phyloP scores from a whole-genome alignment of 129 eudicot species.

The Smallanthus sonchifolius region DNA sequence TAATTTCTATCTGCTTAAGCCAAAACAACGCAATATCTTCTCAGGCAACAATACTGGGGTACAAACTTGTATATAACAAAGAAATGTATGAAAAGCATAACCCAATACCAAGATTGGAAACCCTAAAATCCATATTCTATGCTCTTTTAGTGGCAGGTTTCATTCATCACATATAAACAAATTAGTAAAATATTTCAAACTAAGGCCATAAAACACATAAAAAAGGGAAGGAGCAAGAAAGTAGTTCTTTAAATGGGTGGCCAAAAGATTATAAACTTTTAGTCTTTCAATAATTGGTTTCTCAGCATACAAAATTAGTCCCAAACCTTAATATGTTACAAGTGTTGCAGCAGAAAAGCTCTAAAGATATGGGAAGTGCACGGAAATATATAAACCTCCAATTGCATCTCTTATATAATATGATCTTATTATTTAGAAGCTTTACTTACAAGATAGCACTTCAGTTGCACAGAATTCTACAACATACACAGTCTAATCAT shows the following conservation, averaged over 20 bases:
- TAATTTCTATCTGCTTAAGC: neutral
- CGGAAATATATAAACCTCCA: neutral
- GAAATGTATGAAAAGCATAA: neutral
- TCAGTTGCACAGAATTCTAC: neutral
- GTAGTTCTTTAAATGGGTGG: neutral
- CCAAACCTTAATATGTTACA: neutral
- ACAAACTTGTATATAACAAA: neutral
- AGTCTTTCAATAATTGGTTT: neutral
- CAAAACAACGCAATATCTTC: neutral
- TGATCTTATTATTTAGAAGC: neutral
- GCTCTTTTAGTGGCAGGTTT: neutral
- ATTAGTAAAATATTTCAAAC: neutral
- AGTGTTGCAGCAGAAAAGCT: neutral
- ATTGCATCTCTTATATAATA: conserved; percentile 3
- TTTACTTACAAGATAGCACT: neutral
- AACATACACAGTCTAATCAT: neutral
- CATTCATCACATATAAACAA: neutral
- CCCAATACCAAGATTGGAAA: neutral
- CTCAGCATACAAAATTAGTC: neutral
- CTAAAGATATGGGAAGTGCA: neutral
- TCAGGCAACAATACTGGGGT: neutral
- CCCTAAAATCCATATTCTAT: neutral
- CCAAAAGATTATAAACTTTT: neutral
- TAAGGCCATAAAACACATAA: neutral
- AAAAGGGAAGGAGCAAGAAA: neutral